These are phyloP conservation scores for Candida caryicola DNA, from an alignment of 805 yeast species.

Conservation along the genomic window DNA sequence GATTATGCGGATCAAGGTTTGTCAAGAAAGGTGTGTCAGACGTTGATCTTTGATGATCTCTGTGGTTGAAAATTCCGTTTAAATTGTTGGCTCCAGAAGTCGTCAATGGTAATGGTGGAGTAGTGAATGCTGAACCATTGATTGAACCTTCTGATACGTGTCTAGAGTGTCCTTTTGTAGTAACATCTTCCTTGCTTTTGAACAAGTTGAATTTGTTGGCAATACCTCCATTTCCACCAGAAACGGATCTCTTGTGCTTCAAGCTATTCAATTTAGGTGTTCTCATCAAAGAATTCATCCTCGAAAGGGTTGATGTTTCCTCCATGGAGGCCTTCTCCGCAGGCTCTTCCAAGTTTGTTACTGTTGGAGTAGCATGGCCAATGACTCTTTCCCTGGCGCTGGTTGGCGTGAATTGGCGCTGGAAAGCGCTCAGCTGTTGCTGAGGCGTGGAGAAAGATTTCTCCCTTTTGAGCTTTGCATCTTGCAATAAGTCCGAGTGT, in stretches of 20 bases:
- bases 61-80: conserved; percentile 6
- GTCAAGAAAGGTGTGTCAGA: conserved; percentile 40
- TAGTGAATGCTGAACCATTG: conserved; percentile 33
- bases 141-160: conserved; percentile 41
- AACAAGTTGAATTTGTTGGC: conserved; percentile 33
- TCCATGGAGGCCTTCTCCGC: not conserved
- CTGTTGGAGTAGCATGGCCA: conserved; percentile 25
- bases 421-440: conserved; percentile 1
- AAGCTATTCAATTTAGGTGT: conserved; percentile 32
- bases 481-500: conserved; percentile 1
- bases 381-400: conserved; percentile 5
- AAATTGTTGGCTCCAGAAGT: conserved; percentile 15
- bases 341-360: conserved; percentile 31
- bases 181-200: conserved; percentile 21
- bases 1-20: conserved; percentile 13
- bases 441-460: conserved; percentile 3
- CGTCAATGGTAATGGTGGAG: conserved; percentile 44
- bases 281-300: conserved; percentile 28
- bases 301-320: conserved; percentile 13
- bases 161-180: conserved; percentile 33
- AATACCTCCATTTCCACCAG: conserved; percentile 32
- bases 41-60: conserved; percentile 39
- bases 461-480: conserved; percentile 2
- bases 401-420: conserved; percentile 1
- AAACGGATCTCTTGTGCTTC: conserved; percentile 40